These are phyloP conservation scores for Chrysanthemum lavandulifolium DNA, from an alignment of 129 eudicot genomes.

Conservation along the genomic window DNA sequence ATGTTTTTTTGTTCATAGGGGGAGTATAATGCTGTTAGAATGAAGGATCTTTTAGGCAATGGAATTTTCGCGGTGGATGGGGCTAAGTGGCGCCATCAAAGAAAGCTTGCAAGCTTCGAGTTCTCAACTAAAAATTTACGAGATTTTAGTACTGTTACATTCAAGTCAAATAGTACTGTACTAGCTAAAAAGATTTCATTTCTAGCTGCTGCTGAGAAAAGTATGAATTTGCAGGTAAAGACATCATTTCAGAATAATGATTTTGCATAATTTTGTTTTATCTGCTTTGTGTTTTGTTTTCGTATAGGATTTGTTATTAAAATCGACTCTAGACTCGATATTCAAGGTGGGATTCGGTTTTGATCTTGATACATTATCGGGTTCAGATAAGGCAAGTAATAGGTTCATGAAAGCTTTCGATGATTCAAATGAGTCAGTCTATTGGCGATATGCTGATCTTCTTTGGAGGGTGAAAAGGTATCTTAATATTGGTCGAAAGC, in stretches of 20 bases:
- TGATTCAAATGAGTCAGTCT: slow-evolving; percentile 1
- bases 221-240: slow-evolving; percentile 46
- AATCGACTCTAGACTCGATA: slow-evolving; percentile 2
- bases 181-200: slow-evolving; percentile 35
- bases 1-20: slow-evolving; percentile 33
- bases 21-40: slow-evolving; percentile 23
- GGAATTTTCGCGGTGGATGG: slow-evolving; percentile 71
- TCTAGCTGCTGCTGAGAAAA: slow-evolving; percentile 17
- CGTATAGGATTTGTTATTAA: slow-evolving; percentile 5
- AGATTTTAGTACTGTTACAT: slow-evolving; percentile 51
- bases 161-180: slow-evolving; percentile 37
- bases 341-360: slow-evolving; percentile 4
- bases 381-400: slow-evolving; percentile 4
- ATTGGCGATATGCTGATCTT: slow-evolving; percentile 4
- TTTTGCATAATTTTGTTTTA: background rate
- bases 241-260: background rate
- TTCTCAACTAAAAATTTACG: slow-evolving; percentile 49
- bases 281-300: background rate
- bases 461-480: slow-evolving; percentile 4
- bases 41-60: slow-evolving; percentile 53
- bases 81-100: slow-evolving; percentile 58
- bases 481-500: background rate
- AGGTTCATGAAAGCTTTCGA: slow-evolving; percentile 8
- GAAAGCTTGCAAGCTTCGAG: slow-evolving; percentile 59
- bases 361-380: slow-evolving; percentile 5